phyloP scores from a whole-genome alignment of 257 asterid genomes.

The Solanum appendiculatum region DNA sequence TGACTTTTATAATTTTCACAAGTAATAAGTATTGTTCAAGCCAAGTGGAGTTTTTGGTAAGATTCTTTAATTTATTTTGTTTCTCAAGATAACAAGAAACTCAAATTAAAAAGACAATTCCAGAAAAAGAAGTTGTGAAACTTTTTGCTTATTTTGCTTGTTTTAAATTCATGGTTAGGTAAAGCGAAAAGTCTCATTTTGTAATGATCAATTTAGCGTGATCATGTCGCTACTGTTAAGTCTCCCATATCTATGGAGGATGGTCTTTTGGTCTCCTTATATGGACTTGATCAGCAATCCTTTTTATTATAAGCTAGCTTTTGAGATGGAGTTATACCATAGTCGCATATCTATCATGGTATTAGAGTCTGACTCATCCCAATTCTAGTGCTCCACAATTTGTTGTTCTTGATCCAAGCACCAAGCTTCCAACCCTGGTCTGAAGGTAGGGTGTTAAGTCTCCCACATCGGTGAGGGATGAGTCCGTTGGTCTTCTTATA shows the following conservation, averaged over 20 bases:
- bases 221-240: not conserved
- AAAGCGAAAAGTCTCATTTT: not conserved
- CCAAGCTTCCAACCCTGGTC: not conserved
- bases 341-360: too few species aligned
- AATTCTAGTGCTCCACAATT: too few species aligned
- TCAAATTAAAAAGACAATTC: too few species aligned
- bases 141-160: too few species aligned
- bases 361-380: too few species aligned
- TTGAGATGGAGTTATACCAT: too few species aligned
- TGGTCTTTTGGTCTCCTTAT: too few species aligned
- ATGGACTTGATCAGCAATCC: too few species aligned
- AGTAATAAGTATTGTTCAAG: not conserved
- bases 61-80: not conserved
- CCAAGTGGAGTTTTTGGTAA: not conserved
- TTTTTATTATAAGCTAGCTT: rapidly evolving
- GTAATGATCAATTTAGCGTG: not conserved
- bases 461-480: not conserved
- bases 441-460: not conserved
- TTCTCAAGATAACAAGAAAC: not conserved
- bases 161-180: too few species aligned
- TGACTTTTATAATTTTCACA: not conserved
- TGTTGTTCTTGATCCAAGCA: not conserved
- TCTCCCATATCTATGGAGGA: not conserved
- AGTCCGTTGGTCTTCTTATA: not conserved
- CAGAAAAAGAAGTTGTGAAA: too few species aligned